phyloP scores from a whole-genome alignment of 2,329 filamentous ascomycete species.

The Pestalotiopsis sp. region DNA sequence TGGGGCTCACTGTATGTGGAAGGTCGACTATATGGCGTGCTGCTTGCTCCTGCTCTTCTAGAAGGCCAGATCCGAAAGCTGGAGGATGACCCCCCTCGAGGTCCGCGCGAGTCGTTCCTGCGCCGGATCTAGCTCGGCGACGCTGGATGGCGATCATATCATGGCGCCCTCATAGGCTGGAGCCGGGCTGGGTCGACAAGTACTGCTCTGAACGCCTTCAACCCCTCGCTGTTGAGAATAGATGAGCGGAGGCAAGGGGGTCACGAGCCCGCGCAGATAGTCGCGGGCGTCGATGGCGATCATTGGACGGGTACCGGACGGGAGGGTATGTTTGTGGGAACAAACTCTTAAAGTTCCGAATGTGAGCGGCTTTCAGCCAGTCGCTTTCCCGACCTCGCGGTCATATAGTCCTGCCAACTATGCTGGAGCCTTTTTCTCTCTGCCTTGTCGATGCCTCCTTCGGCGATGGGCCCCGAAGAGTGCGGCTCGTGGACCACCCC shows the following conservation, averaged over 20 bases:
- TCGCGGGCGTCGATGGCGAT: background rate
- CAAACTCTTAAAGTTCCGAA: background rate
- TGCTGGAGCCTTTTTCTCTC: background rate
- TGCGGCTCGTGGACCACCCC: background rate
- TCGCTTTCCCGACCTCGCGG: background rate
- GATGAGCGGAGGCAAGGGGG: background rate
- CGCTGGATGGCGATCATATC: background rate
- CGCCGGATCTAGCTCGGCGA: background rate
- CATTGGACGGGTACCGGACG: background rate
- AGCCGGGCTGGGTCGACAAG: background rate
- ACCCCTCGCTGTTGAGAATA: background rate
- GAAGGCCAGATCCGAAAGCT: background rate
- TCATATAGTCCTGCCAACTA: background rate
- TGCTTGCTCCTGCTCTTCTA: constrained; percentile 1
- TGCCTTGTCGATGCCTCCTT: background rate
- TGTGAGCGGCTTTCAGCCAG: background rate
- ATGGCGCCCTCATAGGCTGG: background rate
- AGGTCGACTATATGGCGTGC: background rate
- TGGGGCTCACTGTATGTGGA: background rate
- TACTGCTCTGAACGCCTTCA: background rate
- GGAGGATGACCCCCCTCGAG: background rate
- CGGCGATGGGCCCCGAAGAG: background rate
- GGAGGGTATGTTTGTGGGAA: background rate
- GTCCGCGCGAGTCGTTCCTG: background rate
- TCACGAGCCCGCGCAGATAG: background rate